phyloP scores from a whole-genome alignment of 176 grass and related monocot species.

The Poa pratensis region DNA sequence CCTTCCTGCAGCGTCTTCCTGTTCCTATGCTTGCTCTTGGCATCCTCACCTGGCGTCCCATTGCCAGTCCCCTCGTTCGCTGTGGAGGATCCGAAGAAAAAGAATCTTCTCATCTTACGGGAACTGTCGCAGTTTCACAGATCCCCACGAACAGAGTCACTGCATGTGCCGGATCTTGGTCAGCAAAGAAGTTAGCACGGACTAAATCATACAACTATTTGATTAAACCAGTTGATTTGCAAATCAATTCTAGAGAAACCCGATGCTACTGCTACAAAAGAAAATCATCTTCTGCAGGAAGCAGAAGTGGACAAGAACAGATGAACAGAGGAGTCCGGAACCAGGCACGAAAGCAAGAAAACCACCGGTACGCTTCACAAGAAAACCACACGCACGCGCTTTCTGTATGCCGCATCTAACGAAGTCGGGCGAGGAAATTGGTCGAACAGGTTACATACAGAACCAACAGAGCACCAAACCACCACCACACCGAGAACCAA shows the following conservation, averaged over 20 bases:
- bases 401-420: not conserved
- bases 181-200: not conserved
- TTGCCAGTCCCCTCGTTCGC: not conserved
- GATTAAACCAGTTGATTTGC: not conserved
- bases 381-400: not conserved
- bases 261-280: not conserved
- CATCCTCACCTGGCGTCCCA: not conserved
- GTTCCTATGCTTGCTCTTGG: not conserved
- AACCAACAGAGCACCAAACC: not conserved
- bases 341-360: not conserved
- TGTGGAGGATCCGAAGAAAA: slow-evolving; percentile 48
- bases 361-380: not conserved
- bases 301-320: not conserved
- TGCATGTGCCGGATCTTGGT: not conserved
- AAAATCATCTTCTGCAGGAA: not conserved
- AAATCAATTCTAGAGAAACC: not conserved
- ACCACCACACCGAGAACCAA: not conserved
- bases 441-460: slow-evolving; percentile 7
- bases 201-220: not conserved
- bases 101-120: slow-evolving; percentile 41
- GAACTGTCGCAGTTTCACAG: not conserved
- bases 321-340: not conserved
- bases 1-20: slow-evolving; percentile 4
- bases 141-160: not conserved
- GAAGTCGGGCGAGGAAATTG: not conserved